Conservation (phyloP, 2,329 filamentous ascomycete species). For the Penicillium oxalicum region DNA sequence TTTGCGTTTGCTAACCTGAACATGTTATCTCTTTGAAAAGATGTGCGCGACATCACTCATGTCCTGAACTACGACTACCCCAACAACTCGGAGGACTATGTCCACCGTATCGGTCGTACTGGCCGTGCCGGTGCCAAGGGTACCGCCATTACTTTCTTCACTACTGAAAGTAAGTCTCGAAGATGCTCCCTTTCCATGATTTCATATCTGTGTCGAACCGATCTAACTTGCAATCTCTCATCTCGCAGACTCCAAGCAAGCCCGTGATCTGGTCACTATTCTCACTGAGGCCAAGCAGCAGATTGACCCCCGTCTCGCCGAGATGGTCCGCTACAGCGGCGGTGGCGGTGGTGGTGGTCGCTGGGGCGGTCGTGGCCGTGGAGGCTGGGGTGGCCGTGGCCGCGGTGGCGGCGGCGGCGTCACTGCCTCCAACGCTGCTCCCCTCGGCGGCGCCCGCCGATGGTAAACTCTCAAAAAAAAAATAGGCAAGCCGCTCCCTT, state of each 20-base stretch:
- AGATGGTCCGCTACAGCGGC: slow-evolving; percentile 91
- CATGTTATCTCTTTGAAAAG: slow-evolving; percentile 57
- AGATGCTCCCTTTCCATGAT: not conserved
- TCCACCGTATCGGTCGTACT: slow-evolving; percentile 64
- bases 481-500: not conserved
- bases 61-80: slow-evolving; percentile 99
- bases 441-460: slow-evolving; percentile 51
- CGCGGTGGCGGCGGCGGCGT: slow-evolving; percentile 45
- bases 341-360: slow-evolving; percentile 68
- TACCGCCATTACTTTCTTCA: slow-evolving; percentile 97
- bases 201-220: not conserved
- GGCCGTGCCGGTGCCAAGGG: slow-evolving; percentile 76
- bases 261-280: slow-evolving; percentile 89
- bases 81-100: slow-evolving; percentile 74
- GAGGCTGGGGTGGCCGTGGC: slow-evolving; percentile 60
- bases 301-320: slow-evolving; percentile 88
- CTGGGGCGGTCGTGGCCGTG: slow-evolving; percentile 48
- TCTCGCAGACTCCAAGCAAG: slow-evolving; percentile 73
- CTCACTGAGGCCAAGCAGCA: slow-evolving; percentile 96
- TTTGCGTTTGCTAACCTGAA: slow-evolving; percentile 69
- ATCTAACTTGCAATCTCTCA: slow-evolving; percentile 11
- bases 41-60: slow-evolving; percentile 99
- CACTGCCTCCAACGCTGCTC: slow-evolving; percentile 54
- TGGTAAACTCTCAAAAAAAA: slow-evolving; percentile 43
- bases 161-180: slow-evolving; percentile 87